Base-by-base conservation (phyloP, 345 rosid genomes). In the Odontarrhena argentea region DNA sequence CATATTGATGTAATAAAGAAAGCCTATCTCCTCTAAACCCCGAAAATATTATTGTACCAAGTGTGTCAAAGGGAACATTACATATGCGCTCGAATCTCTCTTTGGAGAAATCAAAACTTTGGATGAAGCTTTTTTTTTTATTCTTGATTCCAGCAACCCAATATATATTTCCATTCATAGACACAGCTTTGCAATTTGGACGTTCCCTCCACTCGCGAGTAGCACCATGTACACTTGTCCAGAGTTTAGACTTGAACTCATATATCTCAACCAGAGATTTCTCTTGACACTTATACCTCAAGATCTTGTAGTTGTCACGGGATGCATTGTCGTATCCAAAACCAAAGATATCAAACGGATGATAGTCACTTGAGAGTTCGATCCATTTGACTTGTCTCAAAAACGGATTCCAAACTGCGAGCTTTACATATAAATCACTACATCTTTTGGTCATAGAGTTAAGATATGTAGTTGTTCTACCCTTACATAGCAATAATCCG, bases 151-250 rank as follows among this genome's bases (percentile, higher is more conserved):
- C 4, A 28, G 58, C 58, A 53, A 14, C 13, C 58, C 59, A 54
- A 34, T 34, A 54, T 42, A 54, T 35, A 42, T 54, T 54, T 32
- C 59, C 59, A 54, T 54, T 53, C 22, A 43, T n/a, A 11, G 46
- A 43, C n/a, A 43, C 46, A 43, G 4, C 46, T 43, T 12, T 10
- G 14, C 6, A 18, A 18, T 18, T 18, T 18, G 22, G 14, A 43
- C 0, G 46, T 43, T 4, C 5, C 3, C 13, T 9, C 46, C 6
- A 43, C 3, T 43, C 13, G 14, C 10, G 14, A 53, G 57, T 12
- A 30, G 10, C 18, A 53, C 6, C 41, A 32, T n/a, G 26, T 14
- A 3, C 5, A 47, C 9, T 9, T 47, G 12, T 24, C 52, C 4
- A 1, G 8, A 6, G 9, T 6, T 36, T 8, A 36, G 40, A 36